These are phyloP conservation scores for Fusarium sp. DNA, from an alignment of 2,329 filamentous ascomycete genomes.

Conservation along the genomic window DNA sequence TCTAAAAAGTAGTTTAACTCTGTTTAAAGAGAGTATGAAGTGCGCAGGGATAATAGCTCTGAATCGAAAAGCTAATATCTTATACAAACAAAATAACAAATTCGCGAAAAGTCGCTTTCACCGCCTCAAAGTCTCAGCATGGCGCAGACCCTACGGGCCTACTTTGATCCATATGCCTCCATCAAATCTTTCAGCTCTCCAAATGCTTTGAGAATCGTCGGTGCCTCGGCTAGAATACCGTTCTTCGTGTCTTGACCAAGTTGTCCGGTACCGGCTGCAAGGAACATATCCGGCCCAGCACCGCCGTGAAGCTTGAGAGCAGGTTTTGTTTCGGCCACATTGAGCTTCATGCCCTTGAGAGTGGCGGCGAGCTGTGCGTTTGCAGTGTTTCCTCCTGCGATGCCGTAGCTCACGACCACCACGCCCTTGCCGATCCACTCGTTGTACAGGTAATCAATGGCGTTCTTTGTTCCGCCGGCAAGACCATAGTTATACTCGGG, in stretches of 20 bases:
- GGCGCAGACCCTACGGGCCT: not conserved
- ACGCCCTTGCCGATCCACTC: conserved; percentile 56
- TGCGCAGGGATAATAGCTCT: too few relatives aligned
- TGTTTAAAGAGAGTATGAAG: too few relatives aligned
- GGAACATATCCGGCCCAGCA: conserved; percentile 18
- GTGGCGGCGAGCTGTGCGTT: conserved; percentile 1
- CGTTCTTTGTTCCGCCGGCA: conserved; percentile 67
- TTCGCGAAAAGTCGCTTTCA: too few relatives aligned
- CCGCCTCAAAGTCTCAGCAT: too few relatives aligned
- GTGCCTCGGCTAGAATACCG: conserved; percentile 15
- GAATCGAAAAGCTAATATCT: too few relatives aligned
- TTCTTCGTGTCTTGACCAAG: conserved; percentile 30
- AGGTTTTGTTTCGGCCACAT: conserved; percentile 18
- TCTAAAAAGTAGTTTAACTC: too few relatives aligned
- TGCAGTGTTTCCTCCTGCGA: conserved; percentile 12
- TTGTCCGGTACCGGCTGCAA: conserved; percentile 10
- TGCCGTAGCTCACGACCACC: conserved; percentile 31
- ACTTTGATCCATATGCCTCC: not conserved
- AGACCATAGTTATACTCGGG: conserved; percentile 68
- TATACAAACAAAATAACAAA: too few relatives aligned
- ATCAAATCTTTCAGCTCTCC: conserved; percentile 18
- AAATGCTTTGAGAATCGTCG: conserved; percentile 19
- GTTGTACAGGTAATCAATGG: conserved; percentile 69
- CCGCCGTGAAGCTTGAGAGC: conserved; percentile 17
- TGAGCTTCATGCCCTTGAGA: conserved; percentile 24